Evolutionary conservation across 192 early-diverging fungal genomes (phyloP).

Genomic region (Rhizoclosmatium sp.): DNA sequence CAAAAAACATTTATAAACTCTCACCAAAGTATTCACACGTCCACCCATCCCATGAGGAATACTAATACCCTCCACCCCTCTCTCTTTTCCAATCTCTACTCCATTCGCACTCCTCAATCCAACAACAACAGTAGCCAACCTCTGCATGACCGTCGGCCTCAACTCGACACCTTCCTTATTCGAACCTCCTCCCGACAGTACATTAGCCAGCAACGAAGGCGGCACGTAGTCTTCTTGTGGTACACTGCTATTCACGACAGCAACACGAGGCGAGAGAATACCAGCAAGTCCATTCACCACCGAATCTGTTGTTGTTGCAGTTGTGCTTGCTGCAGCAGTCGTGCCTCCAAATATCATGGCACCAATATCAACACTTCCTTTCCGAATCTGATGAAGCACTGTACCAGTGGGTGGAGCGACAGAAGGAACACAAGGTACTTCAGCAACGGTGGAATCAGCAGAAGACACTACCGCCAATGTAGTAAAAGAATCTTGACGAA

Average conservation of each 20-base stretch:
- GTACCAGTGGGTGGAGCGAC: neutral
- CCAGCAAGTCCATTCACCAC: neutral
- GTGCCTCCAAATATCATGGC: neutral
- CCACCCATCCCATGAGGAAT: too few species aligned
- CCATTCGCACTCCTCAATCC: too few species aligned
- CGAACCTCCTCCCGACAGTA: neutral
- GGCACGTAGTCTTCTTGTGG: too few species aligned
- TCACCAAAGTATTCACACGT: too few species aligned
- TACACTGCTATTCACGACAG: too few species aligned
- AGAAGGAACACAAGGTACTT: neutral
- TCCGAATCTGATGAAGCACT: neutral
- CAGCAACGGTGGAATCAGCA: too few species aligned
- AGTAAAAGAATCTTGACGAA: neutral
- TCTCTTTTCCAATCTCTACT: too few species aligned
- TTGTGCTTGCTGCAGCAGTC: neutral
- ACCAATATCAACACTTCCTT: neutral
- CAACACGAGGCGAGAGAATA: too few species aligned
- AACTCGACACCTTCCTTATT: neutral
- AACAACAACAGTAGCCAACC: constrained; percentile 7
- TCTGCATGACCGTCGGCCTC: constrained; percentile 19
- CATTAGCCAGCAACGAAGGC: too few species aligned
- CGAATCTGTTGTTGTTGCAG: neutral
- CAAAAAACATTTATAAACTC: too few species aligned
- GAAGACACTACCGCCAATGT: neutral
- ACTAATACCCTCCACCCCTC: too few species aligned